Conservation (phyloP, 495 filamentous ascomycete genomes). For the Hypoxylon cercidicola region DNA sequence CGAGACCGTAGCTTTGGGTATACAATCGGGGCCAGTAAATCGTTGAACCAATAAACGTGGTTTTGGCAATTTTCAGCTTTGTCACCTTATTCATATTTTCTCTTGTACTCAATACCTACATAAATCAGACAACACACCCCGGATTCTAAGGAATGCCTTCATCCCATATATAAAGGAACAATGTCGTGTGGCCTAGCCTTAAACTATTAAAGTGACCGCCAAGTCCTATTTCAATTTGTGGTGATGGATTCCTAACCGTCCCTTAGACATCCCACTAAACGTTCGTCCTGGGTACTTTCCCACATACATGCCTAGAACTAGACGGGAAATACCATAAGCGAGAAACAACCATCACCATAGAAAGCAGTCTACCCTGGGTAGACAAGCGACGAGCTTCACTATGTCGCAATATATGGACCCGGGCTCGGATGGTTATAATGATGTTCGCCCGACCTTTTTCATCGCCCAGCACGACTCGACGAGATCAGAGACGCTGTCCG, state of each 20-base stretch:
- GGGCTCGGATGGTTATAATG: constrained; percentile 60
- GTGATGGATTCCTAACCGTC: constrained; percentile 18
- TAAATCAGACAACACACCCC: constrained; percentile 21
- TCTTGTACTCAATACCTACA: constrained; percentile 20
- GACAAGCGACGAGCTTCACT: constrained; percentile 18
- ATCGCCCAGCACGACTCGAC: constrained; percentile 86
- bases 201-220: not conserved
- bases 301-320: not conserved
- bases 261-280: not conserved
- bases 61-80: constrained; percentile 14
- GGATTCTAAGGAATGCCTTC: constrained; percentile 12
- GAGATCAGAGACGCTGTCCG: constrained; percentile 68
- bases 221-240: constrained; percentile 1
- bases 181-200: constrained; percentile 4
- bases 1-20: not conserved
- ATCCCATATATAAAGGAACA: constrained; percentile 7
- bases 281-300: not conserved
- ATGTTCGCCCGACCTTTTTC: constrained; percentile 71
- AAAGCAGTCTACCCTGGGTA: not conserved
- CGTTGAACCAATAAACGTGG: constrained; percentile 15
- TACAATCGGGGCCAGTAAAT: constrained; percentile 11
- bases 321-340: no score
- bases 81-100: constrained; percentile 5
- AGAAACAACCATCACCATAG: not conserved
- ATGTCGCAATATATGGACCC: constrained; percentile 59